Evolutionary conservation across 164 flowering plant genomes (phyloP).

Genomic region (Dillenia suffruticosa): DNA sequence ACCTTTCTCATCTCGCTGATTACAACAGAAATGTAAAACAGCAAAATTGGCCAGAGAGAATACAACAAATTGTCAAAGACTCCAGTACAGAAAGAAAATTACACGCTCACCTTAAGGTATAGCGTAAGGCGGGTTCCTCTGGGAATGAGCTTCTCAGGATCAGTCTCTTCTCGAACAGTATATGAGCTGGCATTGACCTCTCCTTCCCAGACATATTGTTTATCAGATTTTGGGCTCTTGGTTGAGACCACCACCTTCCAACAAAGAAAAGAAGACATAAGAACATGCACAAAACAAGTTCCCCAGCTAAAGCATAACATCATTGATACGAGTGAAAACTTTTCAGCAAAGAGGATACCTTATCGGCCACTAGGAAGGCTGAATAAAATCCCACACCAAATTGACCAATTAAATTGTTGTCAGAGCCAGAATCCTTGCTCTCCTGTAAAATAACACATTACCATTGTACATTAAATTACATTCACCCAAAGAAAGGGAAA

Average conservation of each 20-base stretch:
- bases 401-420: slow-evolving; percentile 94
- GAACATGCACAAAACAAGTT: background rate
- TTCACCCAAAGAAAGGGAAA: background rate
- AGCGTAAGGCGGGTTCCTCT: slow-evolving; percentile 89
- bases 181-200: slow-evolving; percentile 89
- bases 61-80: too few relatives aligned
- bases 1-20: slow-evolving; percentile 79
- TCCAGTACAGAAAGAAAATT: background rate
- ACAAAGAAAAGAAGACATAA: background rate
- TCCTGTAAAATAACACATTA: slow-evolving; percentile 46
- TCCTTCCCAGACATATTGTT: slow-evolving; percentile 97
- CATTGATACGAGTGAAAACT: too few relatives aligned
- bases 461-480: background rate
- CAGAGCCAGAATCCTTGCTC: slow-evolving; percentile 85
- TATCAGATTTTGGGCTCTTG: slow-evolving; percentile 93
- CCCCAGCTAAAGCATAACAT: too few relatives aligned
- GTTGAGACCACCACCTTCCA: slow-evolving; percentile 84
- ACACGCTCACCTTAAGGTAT: slow-evolving; percentile 65
- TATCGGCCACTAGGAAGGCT: slow-evolving; percentile 86
- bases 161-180: slow-evolving; percentile 84
- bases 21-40: background rate
- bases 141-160: slow-evolving; percentile 74
- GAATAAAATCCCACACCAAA: slow-evolving; percentile 99
- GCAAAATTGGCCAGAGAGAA: too few relatives aligned
- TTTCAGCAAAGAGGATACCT: slow-evolving; percentile 31